A percentile compares a stretch with the other conserved stretches of the same genome.
phyloP scores from a whole-genome alignment of 768 basidiomycete genomes.

The Infundibulicybe gibba region DNA sequence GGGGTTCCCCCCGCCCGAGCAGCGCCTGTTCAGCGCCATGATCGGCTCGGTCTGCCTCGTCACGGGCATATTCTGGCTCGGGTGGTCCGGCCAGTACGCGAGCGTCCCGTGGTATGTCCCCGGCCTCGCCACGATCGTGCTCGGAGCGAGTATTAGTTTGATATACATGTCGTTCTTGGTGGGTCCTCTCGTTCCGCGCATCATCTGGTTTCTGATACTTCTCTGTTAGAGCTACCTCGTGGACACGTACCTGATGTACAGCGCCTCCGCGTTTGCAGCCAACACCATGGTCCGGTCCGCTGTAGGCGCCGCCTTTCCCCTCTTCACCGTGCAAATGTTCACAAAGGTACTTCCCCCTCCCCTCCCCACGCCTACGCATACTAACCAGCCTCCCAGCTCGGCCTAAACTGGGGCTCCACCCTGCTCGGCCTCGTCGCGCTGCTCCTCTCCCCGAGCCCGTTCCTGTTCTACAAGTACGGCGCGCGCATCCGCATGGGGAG shows the following conservation, averaged over 20 bases:
- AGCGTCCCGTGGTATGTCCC: slow-evolving; percentile 36
- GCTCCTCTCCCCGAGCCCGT: slow-evolving; percentile 59
- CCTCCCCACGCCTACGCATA: neutral
- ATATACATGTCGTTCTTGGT: slow-evolving; percentile 54
- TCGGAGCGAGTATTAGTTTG: slow-evolving; percentile 18
- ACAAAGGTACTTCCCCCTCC: slow-evolving; percentile 28
- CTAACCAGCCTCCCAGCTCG: slow-evolving; percentile 25
- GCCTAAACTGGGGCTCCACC: slow-evolving; percentile 49
- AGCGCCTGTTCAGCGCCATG: slow-evolving; percentile 35
- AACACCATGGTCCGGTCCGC: slow-evolving; percentile 58
- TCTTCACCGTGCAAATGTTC: slow-evolving; percentile 70
- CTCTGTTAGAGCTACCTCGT: slow-evolving; percentile 46
- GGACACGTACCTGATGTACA: slow-evolving; percentile 58
- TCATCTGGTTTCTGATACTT: neutral
- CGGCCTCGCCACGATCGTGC: slow-evolving; percentile 23
- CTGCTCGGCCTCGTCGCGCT: slow-evolving; percentile 55
- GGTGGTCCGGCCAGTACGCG: slow-evolving; percentile 29
- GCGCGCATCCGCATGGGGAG: slow-evolving; percentile 50
- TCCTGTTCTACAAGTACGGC: slow-evolving; percentile 71
- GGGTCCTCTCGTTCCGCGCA: slow-evolving; percentile 17
- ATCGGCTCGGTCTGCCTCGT: slow-evolving; percentile 27
- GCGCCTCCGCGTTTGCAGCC: slow-evolving; percentile 61
- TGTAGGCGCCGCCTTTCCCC: slow-evolving; percentile 56
- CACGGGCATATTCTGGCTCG: slow-evolving; percentile 35
- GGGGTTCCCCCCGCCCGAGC: slow-evolving; percentile 36